A percentile compares a stretch with the other conserved stretches of the same genome.
phyloP scores from a whole-genome alignment of 441 rosid genomes.

The Flueggea neowawraea region DNA sequence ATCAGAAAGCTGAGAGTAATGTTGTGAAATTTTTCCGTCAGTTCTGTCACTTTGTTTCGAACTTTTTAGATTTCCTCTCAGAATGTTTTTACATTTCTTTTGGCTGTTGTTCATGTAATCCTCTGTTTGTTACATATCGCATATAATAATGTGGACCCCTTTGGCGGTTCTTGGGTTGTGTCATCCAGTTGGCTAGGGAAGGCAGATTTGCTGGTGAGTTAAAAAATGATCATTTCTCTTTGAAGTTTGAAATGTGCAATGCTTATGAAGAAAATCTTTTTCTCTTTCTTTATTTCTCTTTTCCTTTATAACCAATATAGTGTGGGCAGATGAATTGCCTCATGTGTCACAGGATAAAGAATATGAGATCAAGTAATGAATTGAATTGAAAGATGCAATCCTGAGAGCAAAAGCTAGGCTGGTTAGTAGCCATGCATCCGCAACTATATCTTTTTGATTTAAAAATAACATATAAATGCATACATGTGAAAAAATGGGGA shows the following conservation, averaged over 20 bases:
- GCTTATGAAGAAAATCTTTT: not conserved
- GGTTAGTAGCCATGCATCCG: no score
- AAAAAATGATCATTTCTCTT: slow-evolving; percentile 7
- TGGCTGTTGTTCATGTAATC: no score
- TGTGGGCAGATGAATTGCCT: slow-evolving; percentile 50
- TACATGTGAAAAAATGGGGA: no score
- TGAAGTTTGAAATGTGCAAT: not conserved
- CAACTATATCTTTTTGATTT: no score
- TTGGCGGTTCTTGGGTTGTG: slow-evolving; percentile 80
- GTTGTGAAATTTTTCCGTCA: no score
- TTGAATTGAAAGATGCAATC: slow-evolving; percentile 52
- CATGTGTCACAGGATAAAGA: no score
- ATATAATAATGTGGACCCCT: slow-evolving; percentile 8
- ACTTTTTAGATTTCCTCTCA: no score
- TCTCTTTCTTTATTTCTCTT: not conserved
- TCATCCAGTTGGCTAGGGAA: slow-evolving; percentile 63
- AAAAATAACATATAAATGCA: no score
- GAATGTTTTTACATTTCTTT: slow-evolving; percentile 2
- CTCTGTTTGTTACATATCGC: no score
- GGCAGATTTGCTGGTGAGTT: slow-evolving; percentile 80
- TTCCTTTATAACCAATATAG: slow-evolving; percentile 10
- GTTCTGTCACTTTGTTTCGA: no score
- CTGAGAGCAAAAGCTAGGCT: slow-evolving; percentile 59
- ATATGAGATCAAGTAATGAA: slow-evolving; percentile 50
- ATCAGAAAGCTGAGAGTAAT: no score